phyloP scores from a whole-genome alignment of 495 filamentous ascomycete species.

The Penicillium nucicola region DNA sequence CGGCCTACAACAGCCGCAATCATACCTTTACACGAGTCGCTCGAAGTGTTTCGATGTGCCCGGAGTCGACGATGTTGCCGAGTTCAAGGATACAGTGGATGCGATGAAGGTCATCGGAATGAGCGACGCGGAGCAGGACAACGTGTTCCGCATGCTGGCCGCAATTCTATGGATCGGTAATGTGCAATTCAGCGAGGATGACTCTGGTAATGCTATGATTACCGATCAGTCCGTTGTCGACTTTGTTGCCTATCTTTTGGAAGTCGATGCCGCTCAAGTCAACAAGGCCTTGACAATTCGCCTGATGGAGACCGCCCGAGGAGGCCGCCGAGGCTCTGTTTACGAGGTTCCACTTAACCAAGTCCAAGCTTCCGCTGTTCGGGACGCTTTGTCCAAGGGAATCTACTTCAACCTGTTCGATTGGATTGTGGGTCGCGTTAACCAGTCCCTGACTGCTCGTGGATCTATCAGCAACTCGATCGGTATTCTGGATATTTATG shows the following conservation, averaged over 20 bases:
- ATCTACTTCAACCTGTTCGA: constrained; percentile 99
- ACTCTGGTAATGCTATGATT: constrained; percentile 82
- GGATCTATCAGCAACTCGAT: constrained; percentile 76
- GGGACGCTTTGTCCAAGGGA: constrained; percentile 89
- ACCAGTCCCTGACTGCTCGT: constrained; percentile 79
- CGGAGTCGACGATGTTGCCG: constrained; percentile 86
- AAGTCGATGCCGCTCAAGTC: constrained; percentile 76
- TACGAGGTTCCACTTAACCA: constrained; percentile 93
- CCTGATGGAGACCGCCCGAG: constrained; percentile 84
- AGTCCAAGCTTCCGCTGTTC: constrained; percentile 85
- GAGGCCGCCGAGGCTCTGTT: constrained; percentile 71
- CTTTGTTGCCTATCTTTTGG: constrained; percentile 89
- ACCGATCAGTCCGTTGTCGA: constrained; percentile 86
- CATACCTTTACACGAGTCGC: constrained; percentile 90
- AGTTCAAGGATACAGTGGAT: constrained; percentile 87
- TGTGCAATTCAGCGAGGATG: constrained; percentile 81
- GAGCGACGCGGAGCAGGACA: constrained; percentile 83
- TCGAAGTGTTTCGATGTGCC: constrained; percentile 93
- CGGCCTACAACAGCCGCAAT: constrained; percentile 86
- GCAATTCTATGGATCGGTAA: constrained; percentile 95
- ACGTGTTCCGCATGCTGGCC: constrained; percentile 95
- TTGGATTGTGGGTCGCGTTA: constrained; percentile 95
- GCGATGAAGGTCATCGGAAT: constrained; percentile 96
- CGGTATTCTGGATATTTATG: constrained; percentile 98
- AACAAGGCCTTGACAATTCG: constrained; percentile 87